Percentiles rank a stretch among this genome's conserved stretches.
Evolutionary conservation across 2,329 filamentous ascomycete genomes (phyloP).

Genomic region (Dactylellina sp.): DNA sequence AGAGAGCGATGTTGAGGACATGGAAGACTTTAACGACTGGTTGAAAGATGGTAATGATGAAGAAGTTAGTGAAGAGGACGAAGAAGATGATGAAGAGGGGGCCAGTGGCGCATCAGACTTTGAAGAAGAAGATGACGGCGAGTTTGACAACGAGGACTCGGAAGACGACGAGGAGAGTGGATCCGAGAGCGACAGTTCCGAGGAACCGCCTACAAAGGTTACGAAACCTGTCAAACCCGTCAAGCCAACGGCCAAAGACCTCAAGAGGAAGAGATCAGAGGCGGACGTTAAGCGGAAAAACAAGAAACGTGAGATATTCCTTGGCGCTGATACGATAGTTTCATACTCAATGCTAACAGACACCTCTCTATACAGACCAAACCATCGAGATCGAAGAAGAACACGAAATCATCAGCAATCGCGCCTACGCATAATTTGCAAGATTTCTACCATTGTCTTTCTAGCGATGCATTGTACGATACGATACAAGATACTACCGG

Average conservation of each 20-base stretch:
- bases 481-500: slow-evolving; percentile 1
- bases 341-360: slow-evolving; percentile 24
- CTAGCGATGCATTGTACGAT: slow-evolving; percentile 42
- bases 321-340: background rate
- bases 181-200: slow-evolving; percentile 40
- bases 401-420: slow-evolving; percentile 35
- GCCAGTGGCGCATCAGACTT: slow-evolving; percentile 47
- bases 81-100: slow-evolving; percentile 34
- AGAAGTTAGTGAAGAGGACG: slow-evolving; percentile 63
- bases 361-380: slow-evolving; percentile 56
- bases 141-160: slow-evolving; percentile 29
- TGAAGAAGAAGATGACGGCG: slow-evolving; percentile 49
- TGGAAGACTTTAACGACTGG: slow-evolving; percentile 91
- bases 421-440: slow-evolving; percentile 40
- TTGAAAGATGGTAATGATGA: slow-evolving; percentile 75
- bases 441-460: slow-evolving; percentile 38
- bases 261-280: slow-evolving; percentile 59
- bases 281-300: slow-evolving; percentile 58
- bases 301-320: slow-evolving; percentile 59
- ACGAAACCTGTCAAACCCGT: slow-evolving; percentile 43
- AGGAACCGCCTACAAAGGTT: slow-evolving; percentile 46
- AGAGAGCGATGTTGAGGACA: slow-evolving; percentile 77
- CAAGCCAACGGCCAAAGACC: slow-evolving; percentile 53
- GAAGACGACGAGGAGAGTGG: slow-evolving; percentile 45
- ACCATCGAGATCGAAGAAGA: slow-evolving; percentile 61